Evolutionary conservation across 208 protist species (phyloP), one percentile per base, ranked within the genome.

Genomic region (Histomonas meleagridis): DNA sequence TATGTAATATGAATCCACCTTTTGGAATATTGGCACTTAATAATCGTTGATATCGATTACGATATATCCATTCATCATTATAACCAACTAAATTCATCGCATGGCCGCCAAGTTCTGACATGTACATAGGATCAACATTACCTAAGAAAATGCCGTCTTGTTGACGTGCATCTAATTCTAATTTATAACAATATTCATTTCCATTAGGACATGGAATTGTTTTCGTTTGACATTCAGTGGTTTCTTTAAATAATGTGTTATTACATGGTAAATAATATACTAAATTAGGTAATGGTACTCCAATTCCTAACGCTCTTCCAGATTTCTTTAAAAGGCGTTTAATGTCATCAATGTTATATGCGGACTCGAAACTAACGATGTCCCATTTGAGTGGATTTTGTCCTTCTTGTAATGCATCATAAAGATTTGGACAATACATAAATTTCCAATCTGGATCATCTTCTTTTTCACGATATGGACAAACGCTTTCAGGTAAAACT

Each of bases 11-110:
- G 76, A 86, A 86, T 43, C n/a, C 32, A 18, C 76, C 76, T n/a
- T 86, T 86, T 16, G 10, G 32, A 7, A 38, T 21, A 14, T 32
- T 16, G 26, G 55, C 35, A 18, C 46, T 57, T 32, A 38, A 26
- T 1, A 38, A n/a, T n/a, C 46, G 28, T 23, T 40, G 0, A 49
- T 57, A 86, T 7, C 76, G 38, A 28, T 86, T 43, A 46, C 38
- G 51, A n/a, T 55, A 86, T 12, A 18, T 40, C 46, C 46, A 86
- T 18, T 86, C 55, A 55, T 86, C 76, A 46, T 86, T 86, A 16
- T 86, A 86, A 12, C 76, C 76, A 21, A 86, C 76, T 9, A 86
- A 18, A 55, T 86, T 86, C 76, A 86, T 86, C 7, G 76, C 76
- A 38, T 86, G 76, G 4, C 76, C 76, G 46, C 76, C 76, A 49